Base-by-base conservation (phyloP, 768 basidiomycete genomes). In the Leccinum broughii region DNA sequence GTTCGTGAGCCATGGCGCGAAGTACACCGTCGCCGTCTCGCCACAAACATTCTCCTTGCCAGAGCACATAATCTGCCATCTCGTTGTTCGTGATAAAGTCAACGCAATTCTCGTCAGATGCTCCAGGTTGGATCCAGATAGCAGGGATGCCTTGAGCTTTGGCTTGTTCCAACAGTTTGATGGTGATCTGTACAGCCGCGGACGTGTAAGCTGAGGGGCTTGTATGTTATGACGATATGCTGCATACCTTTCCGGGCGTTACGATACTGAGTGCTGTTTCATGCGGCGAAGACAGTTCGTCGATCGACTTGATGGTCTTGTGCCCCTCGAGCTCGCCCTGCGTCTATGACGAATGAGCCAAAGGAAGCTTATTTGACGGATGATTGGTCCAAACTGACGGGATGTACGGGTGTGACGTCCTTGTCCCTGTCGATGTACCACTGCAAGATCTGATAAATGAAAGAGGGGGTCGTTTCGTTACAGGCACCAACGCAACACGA, bases 111-210 rank as follows among this genome's bases (percentile, higher is more conserved):
- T 77, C 80, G 66, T 92, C 88, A 64, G 89, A 86, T 7, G 93
- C 91, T 22, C 93, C 93, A 7, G 94, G 94, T 71, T 96, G 94
- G 32, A 95, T 82, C 94, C 94, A 96, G 49, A 94, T 79, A 3
- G 86, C 81, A 6, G 87, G 88, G n/a, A 92, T 73, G n/a, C 74
- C 73, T n/a, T 85, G 81, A n/a, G 80, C 79, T 71, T 87, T 86
- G 8, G 87, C 89, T 59, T 85, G 80, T 70, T 87, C 77, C 66
- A 93, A 74, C 56, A 92, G 64, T 24, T 76, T 77, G 51, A 92
- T 81, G 10, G 92, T 93, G 46, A 93, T 76, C 90, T 93, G 64
- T 14, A 55, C n/a, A 30, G 3, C 39, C 39, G n/a, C 17, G 17
- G 8, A 39, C 6, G n/a, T 26, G 22, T 7, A 17, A 22, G 44